Percentiles rank a stretch among this genome's conserved stretches.
phyloP scores from a whole-genome alignment of 1,139 yeast genomes.

The Saccharomyces hybrid region DNA sequence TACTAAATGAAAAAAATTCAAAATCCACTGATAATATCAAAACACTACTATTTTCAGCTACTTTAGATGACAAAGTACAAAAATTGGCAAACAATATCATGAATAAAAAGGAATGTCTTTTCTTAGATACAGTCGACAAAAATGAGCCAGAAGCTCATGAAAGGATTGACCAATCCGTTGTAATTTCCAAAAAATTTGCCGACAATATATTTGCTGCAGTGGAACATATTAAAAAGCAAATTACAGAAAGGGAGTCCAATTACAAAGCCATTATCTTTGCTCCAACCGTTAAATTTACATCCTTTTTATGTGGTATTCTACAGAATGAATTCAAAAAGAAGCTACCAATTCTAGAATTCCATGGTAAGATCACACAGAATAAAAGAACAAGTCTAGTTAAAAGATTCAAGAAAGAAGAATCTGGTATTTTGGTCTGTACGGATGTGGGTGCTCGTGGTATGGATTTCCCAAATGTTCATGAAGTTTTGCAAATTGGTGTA shows the following conservation, averaged over 20 bases:
- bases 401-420: constrained; percentile 30
- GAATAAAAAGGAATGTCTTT: constrained; percentile 50
- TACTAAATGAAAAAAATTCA: constrained; percentile 38
- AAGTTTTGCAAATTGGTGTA: constrained; percentile 74
- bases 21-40: constrained; percentile 38
- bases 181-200: constrained; percentile 41
- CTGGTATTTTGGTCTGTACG: constrained; percentile 67
- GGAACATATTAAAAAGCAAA: constrained; percentile 38
- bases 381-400: constrained; percentile 28
- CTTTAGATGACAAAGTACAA: constrained; percentile 63
- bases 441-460: constrained; percentile 97
- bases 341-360: constrained; percentile 39
- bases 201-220: constrained; percentile 50
- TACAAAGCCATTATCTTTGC: constrained; percentile 78
- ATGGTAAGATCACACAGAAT: constrained; percentile 63
- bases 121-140: constrained; percentile 68
- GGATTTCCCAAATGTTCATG: constrained; percentile 80
- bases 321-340: constrained; percentile 24
- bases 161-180: constrained; percentile 61
- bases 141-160: constrained; percentile 74
- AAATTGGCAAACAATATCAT: constrained; percentile 59
- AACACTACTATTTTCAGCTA: constrained; percentile 79
- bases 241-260: constrained; percentile 25
- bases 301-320: constrained; percentile 42
- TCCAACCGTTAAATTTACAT: constrained; percentile 69